phyloP scores from a whole-genome alignment of 192 early-diverging fungal species.

The Pilaira anomala region DNA sequence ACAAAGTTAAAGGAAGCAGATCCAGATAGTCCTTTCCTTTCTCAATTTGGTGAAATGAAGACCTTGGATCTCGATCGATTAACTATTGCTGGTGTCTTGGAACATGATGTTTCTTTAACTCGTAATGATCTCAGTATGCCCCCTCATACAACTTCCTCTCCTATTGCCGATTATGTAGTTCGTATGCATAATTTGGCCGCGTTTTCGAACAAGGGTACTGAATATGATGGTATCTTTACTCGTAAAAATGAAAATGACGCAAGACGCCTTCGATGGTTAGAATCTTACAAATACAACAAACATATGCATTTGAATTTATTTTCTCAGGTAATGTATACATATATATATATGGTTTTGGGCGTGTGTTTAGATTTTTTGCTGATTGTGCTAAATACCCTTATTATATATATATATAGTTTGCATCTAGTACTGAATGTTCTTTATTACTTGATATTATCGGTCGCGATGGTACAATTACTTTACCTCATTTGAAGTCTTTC shows the following conservation, averaged over 20 bases:
- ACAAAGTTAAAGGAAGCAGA: background rate
- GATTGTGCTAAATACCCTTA: background rate
- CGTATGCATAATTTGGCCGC: background rate
- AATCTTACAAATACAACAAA: conserved; percentile 3
- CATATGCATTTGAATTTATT: conserved; percentile 1
- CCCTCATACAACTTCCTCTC: background rate
- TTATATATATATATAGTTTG: background rate
- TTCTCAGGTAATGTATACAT: background rate
- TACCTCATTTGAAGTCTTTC: conserved; percentile 1
- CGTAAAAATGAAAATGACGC: background rate
- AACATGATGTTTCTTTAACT: conserved; percentile 14
- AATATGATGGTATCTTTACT: background rate
- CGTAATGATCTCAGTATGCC: background rate
- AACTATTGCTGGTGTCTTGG: background rate
- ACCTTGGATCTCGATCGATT: conserved; percentile 5
- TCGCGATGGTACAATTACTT: background rate
- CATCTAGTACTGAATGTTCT: conserved; percentile 1
- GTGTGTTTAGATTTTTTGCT: background rate
- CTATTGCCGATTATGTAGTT: background rate
- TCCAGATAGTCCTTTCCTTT: background rate
- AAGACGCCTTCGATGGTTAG: conserved; percentile 6
- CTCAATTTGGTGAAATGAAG: background rate
- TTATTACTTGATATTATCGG: conserved; percentile 5
- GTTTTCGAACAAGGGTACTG: background rate
- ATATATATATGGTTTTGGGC: background rate